Base-by-base conservation (phyloP, 2,329 filamentous ascomycete genomes). In the Boeremia lycopersici region DNA sequence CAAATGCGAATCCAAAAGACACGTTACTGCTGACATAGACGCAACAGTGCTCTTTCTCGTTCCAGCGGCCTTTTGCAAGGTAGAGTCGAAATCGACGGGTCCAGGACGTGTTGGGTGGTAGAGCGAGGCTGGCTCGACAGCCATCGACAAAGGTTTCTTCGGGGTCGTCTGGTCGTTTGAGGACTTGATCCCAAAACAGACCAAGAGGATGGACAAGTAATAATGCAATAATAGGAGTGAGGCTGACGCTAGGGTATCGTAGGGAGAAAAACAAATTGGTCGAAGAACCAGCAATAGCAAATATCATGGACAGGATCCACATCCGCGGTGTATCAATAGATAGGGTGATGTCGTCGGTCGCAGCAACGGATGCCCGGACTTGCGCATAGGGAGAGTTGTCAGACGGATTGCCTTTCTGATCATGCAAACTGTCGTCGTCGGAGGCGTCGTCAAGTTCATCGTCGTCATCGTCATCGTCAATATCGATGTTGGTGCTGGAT, bases 1-100 rank as follows among this genome's bases (percentile, higher is more conserved):
- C 90, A 75, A 95, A 95, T 25, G 91, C 90, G 75, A 95, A 95
- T 2, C 90, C 91, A 71, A 95, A 95, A 17, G 90, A 91, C 36
- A 95, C 90, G 70, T 95, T 95, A 76, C 90, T 93, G 79, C 89
- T 91, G 64, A 95, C 91, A 65, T 95, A 95, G 46, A 95, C 90
- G 70, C 90, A 95, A 36, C 88, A 90, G 73, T 95, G 91, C 72
- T 95, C 90, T 72, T 95, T 95, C 70, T 92, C 88, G 69, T 95
- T 95, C 91, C 91, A 95, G 31, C 79, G 82, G 3, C 90, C 90
- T 74, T 93, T 90, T 1, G 86, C 87, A 26, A 93, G 79, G 90
- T 90, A 95, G 31, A 89, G 78, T 41, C 89, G 85, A 53, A 87
- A 70, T 4, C 82, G 79, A 10, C 69, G 64, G 46, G 44, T 65